phyloP scores from a whole-genome alignment of 2,329 filamentous ascomycete species.

The Diaporthe citri region DNA sequence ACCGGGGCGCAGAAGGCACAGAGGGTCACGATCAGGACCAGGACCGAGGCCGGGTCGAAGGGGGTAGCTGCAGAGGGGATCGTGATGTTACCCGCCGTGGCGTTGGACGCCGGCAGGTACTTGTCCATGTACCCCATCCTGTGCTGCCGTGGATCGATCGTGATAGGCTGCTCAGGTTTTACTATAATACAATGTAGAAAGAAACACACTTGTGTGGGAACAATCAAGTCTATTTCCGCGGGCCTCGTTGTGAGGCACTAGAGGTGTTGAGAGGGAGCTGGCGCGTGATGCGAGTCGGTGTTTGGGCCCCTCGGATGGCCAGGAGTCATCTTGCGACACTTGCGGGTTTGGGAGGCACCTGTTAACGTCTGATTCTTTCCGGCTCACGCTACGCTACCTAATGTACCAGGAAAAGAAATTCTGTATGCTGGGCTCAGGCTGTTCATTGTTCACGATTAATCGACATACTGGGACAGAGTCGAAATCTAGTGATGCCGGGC shows the following conservation, averaged over 20 bases:
- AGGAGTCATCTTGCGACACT: conserved; percentile 34
- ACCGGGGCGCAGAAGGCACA: conserved; percentile 66
- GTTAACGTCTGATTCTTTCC: conserved; percentile 10
- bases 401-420: background rate
- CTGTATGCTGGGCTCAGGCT: no score
- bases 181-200: background rate
- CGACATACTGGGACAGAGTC: background rate
- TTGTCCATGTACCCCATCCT: conserved; percentile 33
- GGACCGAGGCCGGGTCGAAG: conserved; percentile 48
- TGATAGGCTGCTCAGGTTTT: background rate
- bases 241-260: background rate
- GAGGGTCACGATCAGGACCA: conserved; percentile 59
- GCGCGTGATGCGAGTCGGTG: background rate
- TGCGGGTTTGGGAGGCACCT: conserved; percentile 20
- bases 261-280: conserved; percentile 3
- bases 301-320: background rate
- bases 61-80: conserved; percentile 37
- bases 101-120: conserved; percentile 10
- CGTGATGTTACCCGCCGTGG: conserved; percentile 28
- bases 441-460: background rate
- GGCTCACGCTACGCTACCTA: background rate
- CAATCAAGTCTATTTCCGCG: background rate
- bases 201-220: background rate
- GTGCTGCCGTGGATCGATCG: background rate
- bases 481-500: background rate